Evolutionary conservation across 1,139 yeast species (phyloP).

Genomic region (Yamadazyma oceani): DNA sequence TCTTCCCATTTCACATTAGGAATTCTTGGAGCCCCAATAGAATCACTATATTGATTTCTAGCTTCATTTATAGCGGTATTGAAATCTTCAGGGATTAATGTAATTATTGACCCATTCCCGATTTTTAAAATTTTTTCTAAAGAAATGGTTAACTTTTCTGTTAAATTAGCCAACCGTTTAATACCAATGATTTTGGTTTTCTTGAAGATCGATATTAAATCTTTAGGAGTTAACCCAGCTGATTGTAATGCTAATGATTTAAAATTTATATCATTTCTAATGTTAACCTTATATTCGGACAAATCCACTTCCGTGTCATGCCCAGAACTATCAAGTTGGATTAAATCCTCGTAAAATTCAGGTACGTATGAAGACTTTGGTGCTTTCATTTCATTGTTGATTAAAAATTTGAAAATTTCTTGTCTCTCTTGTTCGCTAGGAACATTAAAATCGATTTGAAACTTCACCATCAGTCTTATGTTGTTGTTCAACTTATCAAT

Average conservation of each 20-base stretch:
- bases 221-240: conserved; percentile 91
- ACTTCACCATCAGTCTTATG: conserved; percentile 68
- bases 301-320: neutral
- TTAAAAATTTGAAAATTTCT: conserved; percentile 56
- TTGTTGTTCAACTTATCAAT: conserved; percentile 68
- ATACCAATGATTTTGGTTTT: conserved; percentile 62
- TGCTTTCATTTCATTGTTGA: conserved; percentile 24
- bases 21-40: conserved; percentile 95
- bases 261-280: conserved; percentile 57
- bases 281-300: conserved; percentile 23
- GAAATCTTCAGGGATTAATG: conserved; percentile 63
- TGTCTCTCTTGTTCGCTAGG: conserved; percentile 77
- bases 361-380: conserved; percentile 7
- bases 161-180: conserved; percentile 42
- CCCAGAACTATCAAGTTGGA: conserved; percentile 17
- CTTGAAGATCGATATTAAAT: conserved; percentile 68
- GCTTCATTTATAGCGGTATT: conserved; percentile 77
- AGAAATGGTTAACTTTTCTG: conserved; percentile 12
- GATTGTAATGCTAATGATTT: conserved; percentile 74
- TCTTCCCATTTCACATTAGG: conserved; percentile 96
- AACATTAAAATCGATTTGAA: conserved; percentile 73
- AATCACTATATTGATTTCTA: conserved; percentile 83
- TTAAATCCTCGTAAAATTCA: conserved; percentile 20
- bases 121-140: conserved; percentile 30
- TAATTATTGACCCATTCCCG: conserved; percentile 55